These are phyloP conservation scores for Pyronema domesticum DNA, from an alignment of 495 filamentous ascomycete species.

Conservation along the genomic window DNA sequence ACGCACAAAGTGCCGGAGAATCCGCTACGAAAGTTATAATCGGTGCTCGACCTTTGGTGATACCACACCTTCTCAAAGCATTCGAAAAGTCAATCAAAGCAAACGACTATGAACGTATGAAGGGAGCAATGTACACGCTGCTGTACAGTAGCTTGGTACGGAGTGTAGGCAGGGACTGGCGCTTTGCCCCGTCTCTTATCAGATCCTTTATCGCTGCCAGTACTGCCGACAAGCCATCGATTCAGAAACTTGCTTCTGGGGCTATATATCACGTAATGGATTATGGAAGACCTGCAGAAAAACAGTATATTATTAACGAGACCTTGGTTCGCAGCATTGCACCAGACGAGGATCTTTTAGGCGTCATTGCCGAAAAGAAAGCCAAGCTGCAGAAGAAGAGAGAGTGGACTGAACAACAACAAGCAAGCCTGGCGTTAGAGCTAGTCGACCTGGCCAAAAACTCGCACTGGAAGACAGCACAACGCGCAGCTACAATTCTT, in stretches of 20 bases:
- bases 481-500: conserved; percentile 69
- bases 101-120: conserved; percentile 74
- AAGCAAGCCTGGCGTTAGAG: conserved; percentile 60
- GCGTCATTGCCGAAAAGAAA: conserved; percentile 45
- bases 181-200: conserved; percentile 72
- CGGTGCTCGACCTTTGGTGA: conserved; percentile 68
- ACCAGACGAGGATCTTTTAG: conserved; percentile 48
- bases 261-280: conserved; percentile 78
- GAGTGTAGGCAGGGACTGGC: conserved; percentile 76
- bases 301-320: conserved; percentile 71
- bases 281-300: conserved; percentile 66
- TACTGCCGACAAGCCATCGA: conserved; percentile 76
- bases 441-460: conserved; percentile 57
- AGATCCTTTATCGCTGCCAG: conserved; percentile 76
- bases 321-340: conserved; percentile 53
- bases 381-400: conserved; percentile 56
- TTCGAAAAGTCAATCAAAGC: conserved; percentile 67
- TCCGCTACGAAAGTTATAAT: conserved; percentile 84
- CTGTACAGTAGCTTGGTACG: conserved; percentile 78
- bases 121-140: conserved; percentile 79
- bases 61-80: conserved; percentile 63
- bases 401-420: conserved; percentile 59
- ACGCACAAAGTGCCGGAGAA: conserved; percentile 80
- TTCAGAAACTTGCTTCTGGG: conserved; percentile 71
- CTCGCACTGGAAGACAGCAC: conserved; percentile 92